Percentiles rank a stretch among this genome's conserved stretches.
phyloP scores from a whole-genome alignment of 345 rosid genomes.

The Sisymbrium altissimum region DNA sequence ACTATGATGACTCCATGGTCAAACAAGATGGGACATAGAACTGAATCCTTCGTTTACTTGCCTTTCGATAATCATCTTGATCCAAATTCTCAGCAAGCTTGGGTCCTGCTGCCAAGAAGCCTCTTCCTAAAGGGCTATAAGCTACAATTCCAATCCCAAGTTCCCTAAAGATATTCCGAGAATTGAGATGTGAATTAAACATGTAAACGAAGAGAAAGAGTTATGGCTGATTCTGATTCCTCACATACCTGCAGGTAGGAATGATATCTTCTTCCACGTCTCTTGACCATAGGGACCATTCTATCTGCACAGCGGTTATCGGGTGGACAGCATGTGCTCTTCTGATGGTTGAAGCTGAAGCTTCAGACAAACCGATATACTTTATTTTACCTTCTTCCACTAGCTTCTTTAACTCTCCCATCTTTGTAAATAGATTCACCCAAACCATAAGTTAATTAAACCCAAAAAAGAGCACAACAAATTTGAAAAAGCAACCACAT shows the following conservation, averaged over 20 bases:
- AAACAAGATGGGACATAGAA: not conserved
- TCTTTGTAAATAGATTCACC: not conserved
- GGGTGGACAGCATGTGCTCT: conserved; percentile 82
- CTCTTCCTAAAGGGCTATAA: conserved; percentile 20
- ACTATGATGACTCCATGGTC: not conserved
- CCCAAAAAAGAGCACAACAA: not conserved
- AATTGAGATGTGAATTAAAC: not conserved
- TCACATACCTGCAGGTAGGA: not conserved
- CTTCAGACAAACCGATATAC: conserved; percentile 66
- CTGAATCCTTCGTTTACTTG: conserved; percentile 4
- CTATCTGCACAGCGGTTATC: conserved; percentile 56
- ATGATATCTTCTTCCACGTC: conserved; percentile 1
- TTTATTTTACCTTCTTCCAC: conserved; percentile 73
- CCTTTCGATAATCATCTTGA: conserved; percentile 48
- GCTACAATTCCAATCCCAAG: conserved; percentile 44
- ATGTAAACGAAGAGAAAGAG: not conserved
- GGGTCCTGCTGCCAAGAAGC: conserved; percentile 62
- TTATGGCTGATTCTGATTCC: not conserved
- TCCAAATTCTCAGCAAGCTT: conserved; percentile 44
- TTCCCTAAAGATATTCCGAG: conserved; percentile 18
- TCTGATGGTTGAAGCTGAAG: conserved; percentile 73
- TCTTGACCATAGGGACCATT: conserved; percentile 51
- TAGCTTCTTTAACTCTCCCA: conserved; percentile 64
- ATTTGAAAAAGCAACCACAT: not conserved
- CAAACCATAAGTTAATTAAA: not conserved